Evolutionary conservation across 148 eudicot genomes (phyloP).

Genomic region (Pharnaceum exiguum): DNA sequence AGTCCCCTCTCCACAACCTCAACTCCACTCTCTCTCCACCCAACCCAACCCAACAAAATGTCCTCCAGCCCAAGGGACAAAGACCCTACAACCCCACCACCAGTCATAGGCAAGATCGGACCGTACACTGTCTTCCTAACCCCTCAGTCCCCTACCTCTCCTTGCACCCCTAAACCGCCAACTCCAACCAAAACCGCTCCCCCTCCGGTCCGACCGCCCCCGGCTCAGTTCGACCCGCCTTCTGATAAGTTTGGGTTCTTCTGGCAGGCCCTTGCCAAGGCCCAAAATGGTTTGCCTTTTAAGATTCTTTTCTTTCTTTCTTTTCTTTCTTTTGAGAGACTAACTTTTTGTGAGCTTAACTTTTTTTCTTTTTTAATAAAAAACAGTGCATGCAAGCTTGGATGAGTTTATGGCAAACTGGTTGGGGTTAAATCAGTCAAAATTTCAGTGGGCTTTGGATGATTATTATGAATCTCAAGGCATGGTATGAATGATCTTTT

Average conservation of each 20-base stretch:
- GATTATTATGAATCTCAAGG: conserved; percentile 76
- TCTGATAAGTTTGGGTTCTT: conserved; percentile 46
- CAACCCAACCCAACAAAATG: conserved; percentile 1
- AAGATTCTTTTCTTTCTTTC: neutral
- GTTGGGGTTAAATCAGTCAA: conserved; percentile 92
- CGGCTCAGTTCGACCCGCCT: conserved; percentile 41
- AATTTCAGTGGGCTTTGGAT: conserved; percentile 98
- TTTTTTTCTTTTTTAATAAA: conserved; percentile 2
- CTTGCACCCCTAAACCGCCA: conserved; percentile 11
- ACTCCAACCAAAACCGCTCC: conserved; percentile 12
- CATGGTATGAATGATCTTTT: conserved; percentile 49
- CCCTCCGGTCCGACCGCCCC: conserved; percentile 70
- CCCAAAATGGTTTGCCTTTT: conserved; percentile 57
- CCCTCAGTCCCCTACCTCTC: conserved; percentile 56
- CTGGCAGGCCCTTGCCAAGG: conserved; percentile 57
- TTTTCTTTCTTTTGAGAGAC: neutral
- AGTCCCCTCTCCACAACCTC: neutral
- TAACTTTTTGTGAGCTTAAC: neutral
- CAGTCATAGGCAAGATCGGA: conserved; percentile 87
- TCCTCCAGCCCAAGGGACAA: conserved; percentile 12
- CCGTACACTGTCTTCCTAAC: conserved; percentile 95
- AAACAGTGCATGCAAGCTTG: conserved; percentile 78
- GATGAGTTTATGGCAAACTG: conserved; percentile 86
- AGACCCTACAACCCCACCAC: conserved; percentile 62
- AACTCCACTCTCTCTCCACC: neutral